A percentile compares a stretch with the other conserved stretches of the same genome.
Conservation (phyloP, 1,284 basidiomycete genomes). For the Anthracocystis setariae region DNA sequence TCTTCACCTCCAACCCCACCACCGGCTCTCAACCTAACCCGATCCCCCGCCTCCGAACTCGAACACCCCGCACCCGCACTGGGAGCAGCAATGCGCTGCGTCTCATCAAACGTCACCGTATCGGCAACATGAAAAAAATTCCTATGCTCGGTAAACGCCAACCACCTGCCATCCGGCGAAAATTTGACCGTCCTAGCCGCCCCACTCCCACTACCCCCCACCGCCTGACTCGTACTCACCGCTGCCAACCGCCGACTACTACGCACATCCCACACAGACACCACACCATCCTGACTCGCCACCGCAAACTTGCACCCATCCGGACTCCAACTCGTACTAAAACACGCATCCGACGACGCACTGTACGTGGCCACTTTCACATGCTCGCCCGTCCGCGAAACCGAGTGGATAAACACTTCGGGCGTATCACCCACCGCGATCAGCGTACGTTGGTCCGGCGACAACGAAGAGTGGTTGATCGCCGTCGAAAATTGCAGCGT, state of each 20-base stretch:
- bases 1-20: background rate
- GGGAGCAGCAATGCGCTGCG: conserved; percentile 29
- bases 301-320: conserved; percentile 85
- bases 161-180: conserved; percentile 48
- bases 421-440: conserved; percentile 86
- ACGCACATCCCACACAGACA: conserved; percentile 72
- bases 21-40: background rate
- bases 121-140: conserved; percentile 53
- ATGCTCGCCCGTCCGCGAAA: conserved; percentile 41
- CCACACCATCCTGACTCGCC: conserved; percentile 83
- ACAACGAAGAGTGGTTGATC: conserved; percentile 70
- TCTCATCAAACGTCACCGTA: conserved; percentile 44
- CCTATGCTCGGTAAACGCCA: conserved; percentile 57
- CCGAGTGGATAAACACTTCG: conserved; percentile 73
- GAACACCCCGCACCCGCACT: background rate
- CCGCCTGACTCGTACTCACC: conserved; percentile 40
- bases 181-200: conserved; percentile 57
- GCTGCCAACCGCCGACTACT: conserved; percentile 57
- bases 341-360: conserved; percentile 73
- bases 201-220: conserved; percentile 32
- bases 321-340: conserved; percentile 82
- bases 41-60: background rate
- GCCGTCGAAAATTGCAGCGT: conserved; percentile 49
- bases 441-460: conserved; percentile 82
- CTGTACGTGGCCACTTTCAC: conserved; percentile 46